Base-by-base conservation (phyloP, 164 flowering plant genomes). In the Aristolochia contorta region DNA sequence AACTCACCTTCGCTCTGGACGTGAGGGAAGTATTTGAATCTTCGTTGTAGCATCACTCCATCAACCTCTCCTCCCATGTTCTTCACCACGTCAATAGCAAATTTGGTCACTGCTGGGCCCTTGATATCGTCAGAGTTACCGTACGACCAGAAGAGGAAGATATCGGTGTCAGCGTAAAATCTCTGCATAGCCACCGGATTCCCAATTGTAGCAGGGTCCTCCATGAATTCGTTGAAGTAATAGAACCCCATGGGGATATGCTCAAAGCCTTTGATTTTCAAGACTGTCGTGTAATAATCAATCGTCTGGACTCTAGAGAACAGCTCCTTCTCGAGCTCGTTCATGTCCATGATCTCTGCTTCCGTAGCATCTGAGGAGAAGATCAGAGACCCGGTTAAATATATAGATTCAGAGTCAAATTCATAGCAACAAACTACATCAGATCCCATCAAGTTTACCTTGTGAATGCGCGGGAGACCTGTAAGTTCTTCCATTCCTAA, bases 131-230 rank as follows among this genome's bases (percentile, higher is more conserved):
- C 70, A 19, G 89, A 78, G 63, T 87, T 80, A 4, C 95, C 95
- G 45, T 87, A 87, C 15, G 95, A 87, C 95, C 95, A 87, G 77
- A 85, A 83, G 54, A 87, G 63, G 74, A 80, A 83, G 65, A 87
- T 68, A 62, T 87, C 65, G 2, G 89, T 80, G 60, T 85, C 87
- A 3, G 73, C 74, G 58, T 79, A 84, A 71, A 83, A 87, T 67
- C 68, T 87, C 75, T 87, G 91, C 87, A 87, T 79, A 37, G 91
- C 89, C 54, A 87, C 91, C 18, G 95, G 95, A 66, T 87, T 23
- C 48, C 91, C 95, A 37, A 87, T 79, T 16, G 85, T 79, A 53
- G 77, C 67, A 50, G 91, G 89, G 71, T 87, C 83, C 6, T 83
- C 84, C 87, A 85, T 85, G 75, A 78, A 82, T 55, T 87, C 89